Evolutionary conservation across 1,284 basidiomycete species (phyloP), one percentile per base, ranked within the genome.

Genomic region (Rhodotorula glutinis): DNA sequence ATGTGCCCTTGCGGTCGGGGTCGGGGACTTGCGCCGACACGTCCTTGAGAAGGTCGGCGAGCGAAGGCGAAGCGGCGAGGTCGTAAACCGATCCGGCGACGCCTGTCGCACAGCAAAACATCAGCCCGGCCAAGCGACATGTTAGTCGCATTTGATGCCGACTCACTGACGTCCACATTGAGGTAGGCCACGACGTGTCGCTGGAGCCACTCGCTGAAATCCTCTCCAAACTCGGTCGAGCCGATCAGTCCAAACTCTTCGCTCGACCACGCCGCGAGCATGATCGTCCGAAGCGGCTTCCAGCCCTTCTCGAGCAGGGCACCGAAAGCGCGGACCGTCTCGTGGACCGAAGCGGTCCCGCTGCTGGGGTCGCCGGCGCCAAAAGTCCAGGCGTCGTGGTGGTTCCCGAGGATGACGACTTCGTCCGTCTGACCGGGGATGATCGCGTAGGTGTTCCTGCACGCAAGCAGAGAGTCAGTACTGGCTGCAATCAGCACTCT

Each of bases 171-270:
- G 62, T 80, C 89, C 33, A 90, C 82, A 77, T 97, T 97, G 70
- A 95, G 80, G 78, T 97, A 97, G 10, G 89, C 85, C n/a, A 91
- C 91, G 49, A 88, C 78, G 29, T 76, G 69, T 30, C 75, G 58
- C 51, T 74, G 60, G 40, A 79, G 63, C 66, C 41, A 77, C 62
- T 65, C 76, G 70, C 71, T 64, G 69, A 76, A 81, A 65, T 81
- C 80, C 65, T 81, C 80, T 49, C 77, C 80, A 33, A 79, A 78
- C 69, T 81, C 80, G 46, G 79, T 80, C 73, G 87, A 88, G 17
- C 92, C 92, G 53, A 96, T 81, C 46, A 95, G 83, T 38, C 92
- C 92, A 68, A 92, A 91, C 83, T 93, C 94, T 80, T 97, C 93
- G 0, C 86, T 94, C 78, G 95, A 92, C 92, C 91, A 96, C 70